A percentile compares a stretch with the other conserved stretches of the same genome.
Conservation (phyloP, 495 filamentous ascomycete species). For the Apodospora peruviana region DNA sequence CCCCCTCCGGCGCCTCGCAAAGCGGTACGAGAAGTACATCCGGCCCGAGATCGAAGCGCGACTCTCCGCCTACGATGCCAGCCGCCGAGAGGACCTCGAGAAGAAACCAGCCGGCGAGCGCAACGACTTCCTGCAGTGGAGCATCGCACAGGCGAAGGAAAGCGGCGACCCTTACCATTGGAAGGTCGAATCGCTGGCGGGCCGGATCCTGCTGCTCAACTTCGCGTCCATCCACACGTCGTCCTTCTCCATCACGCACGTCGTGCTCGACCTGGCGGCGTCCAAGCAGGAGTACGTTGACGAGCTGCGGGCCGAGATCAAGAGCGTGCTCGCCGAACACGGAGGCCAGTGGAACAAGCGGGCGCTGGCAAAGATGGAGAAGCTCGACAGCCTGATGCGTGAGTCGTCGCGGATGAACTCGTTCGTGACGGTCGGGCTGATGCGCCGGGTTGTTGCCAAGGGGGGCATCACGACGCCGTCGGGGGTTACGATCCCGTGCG, state of each 20-base stretch:
- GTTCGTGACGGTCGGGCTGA: slow-evolving; percentile 22
- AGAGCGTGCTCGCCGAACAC: slow-evolving; percentile 21
- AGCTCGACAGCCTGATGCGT: slow-evolving; percentile 34
- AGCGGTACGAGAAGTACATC: slow-evolving; percentile 24
- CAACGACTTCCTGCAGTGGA: slow-evolving; percentile 40
- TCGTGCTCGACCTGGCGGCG: slow-evolving; percentile 18
- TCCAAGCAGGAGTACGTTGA: slow-evolving; percentile 38
- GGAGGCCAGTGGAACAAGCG: slow-evolving; percentile 38
- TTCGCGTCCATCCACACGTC: slow-evolving; percentile 49
- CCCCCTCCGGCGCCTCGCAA: slow-evolving; percentile 28
- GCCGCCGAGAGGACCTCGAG: slow-evolving; percentile 16
- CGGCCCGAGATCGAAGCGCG: slow-evolving; percentile 26
- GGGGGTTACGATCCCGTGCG: slow-evolving; percentile 20
- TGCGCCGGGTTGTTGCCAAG: slow-evolving; percentile 21
- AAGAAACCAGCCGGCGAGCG: slow-evolving; percentile 13
- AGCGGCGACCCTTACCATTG: slow-evolving; percentile 22
- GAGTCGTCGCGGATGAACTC: slow-evolving; percentile 31
- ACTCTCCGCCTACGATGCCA: slow-evolving; percentile 21
- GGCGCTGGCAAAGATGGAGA: slow-evolving; percentile 33
- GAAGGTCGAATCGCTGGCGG: slow-evolving; percentile 19
- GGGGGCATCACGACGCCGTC: slow-evolving; percentile 30
- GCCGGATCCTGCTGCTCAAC: slow-evolving; percentile 36
- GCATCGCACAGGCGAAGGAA: slow-evolving; percentile 23
- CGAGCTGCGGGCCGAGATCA: slow-evolving; percentile 49
- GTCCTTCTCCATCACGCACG: slow-evolving; percentile 36